Evolutionary conservation across 176 grass and related monocot genomes (phyloP), one percentile per base, ranked within the genome.

Genomic region (Aechmea fasciata): DNA sequence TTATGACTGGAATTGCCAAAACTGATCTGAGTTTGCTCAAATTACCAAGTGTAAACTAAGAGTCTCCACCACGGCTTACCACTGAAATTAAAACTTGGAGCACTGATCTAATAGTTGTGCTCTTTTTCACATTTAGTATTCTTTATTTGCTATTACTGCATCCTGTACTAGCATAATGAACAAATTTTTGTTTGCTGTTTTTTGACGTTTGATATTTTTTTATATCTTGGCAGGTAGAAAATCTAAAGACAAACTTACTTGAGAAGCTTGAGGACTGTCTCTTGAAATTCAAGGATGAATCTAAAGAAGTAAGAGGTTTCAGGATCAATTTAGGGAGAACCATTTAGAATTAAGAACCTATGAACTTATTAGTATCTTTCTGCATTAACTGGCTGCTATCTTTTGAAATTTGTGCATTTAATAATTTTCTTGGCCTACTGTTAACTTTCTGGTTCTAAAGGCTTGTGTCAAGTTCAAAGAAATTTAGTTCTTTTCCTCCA

Each of bases 251-350:
- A 52, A 99, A 82, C 49, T 71, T 99, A 77, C 90, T 99, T 7
- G 95, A 99, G 72, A 99, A 88, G 75, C 74, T 99, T 41, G 95
- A 99, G 82, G 87, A 93, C 12, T 90, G 75, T 57, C 82, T 99
- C 29, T 80, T 88, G 65, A 99, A 85, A 83, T 73, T 90, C 51
- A 84, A 94, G 75, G 83, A 90, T 47, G 80, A 94, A 67, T 71
- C 83, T 65, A 88, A 77, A 67, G 73, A 99, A 67, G 84, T 90
- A 75, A 63, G 72, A 54, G 25, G 69, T 48, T 65, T 79, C 47
- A 76, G 48, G 19, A 69, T 53, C 20, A 48, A 51, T 68, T 15
- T 26, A 22, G 49, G 73, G 11, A 2, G 52, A 61, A 55, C 18
- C 53, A 69, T 69, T 53, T 77, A 77, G 23, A 41, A 49, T 28